phyloP scores from a whole-genome alignment of 345 rosid genomes.

The Citrus reticulata region DNA sequence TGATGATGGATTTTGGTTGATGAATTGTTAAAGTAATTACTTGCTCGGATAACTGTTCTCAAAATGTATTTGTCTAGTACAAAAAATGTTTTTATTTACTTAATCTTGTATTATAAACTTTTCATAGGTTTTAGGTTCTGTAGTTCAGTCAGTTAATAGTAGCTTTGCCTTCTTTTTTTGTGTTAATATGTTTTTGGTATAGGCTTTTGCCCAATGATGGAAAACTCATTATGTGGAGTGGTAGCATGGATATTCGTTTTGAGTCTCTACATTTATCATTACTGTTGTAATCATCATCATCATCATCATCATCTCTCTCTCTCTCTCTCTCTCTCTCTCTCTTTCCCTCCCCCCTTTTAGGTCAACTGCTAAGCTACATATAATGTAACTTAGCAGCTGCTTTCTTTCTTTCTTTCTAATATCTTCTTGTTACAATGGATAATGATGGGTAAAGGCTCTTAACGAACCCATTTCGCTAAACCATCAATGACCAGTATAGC shows the following conservation, averaged over 20 bases:
- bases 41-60: not conserved
- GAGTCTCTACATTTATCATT: slow-evolving; percentile 3
- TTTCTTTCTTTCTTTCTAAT: no score
- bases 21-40: not conserved
- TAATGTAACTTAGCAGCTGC: no score
- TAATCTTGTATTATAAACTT: not conserved
- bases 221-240: slow-evolving; percentile 10
- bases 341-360: not conserved
- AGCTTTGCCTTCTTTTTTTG: not conserved
- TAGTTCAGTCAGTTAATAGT: not conserved
- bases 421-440: not conserved
- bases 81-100: not conserved
- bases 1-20: not conserved
- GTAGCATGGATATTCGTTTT: slow-evolving; percentile 12
- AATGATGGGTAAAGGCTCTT: slow-evolving; percentile 8
- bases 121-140: not conserved
- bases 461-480: not conserved
- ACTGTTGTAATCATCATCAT: not conserved
- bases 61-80: not conserved
- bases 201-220: slow-evolving; percentile 19
- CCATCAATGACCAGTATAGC: slow-evolving; percentile 17
- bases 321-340: not conserved
- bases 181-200: not conserved
- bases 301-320: not conserved
- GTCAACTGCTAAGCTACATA: no score